A percentile compares a stretch with the other conserved stretches of the same genome.
Evolutionary conservation across 805 yeast genomes (phyloP).

Genomic region (Aciculoconidium aculeatum): DNA sequence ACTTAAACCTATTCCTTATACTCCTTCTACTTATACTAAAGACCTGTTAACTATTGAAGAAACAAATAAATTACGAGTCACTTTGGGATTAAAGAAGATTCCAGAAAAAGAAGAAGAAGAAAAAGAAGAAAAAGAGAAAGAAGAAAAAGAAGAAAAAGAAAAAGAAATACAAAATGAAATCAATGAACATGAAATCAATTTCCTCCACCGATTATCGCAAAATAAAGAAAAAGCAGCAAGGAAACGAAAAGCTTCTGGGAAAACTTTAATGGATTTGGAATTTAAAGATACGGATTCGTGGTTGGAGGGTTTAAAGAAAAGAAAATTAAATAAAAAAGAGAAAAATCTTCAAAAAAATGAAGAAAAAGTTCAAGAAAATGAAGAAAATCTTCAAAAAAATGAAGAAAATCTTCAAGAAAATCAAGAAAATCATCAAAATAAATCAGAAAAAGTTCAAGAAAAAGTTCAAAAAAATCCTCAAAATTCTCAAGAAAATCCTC

Average conservation of each 20-base stretch:
- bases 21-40: too few relatives aligned
- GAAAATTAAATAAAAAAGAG: constrained; percentile 5
- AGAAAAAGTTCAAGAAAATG: too few relatives aligned
- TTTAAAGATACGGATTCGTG: constrained; percentile 34
- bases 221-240: too few relatives aligned
- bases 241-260: constrained; percentile 17
- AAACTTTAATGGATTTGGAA: constrained; percentile 21
- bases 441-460: too few relatives aligned
- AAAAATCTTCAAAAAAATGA: constrained; percentile 2
- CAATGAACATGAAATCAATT: constrained; percentile 2
- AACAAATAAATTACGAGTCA: constrained; percentile 35
- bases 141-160: constrained; percentile 1
- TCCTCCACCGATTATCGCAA: constrained; percentile 1
- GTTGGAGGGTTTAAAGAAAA: constrained; percentile 28
- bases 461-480: too few relatives aligned
- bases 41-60: constrained; percentile 36
- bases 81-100: constrained; percentile 31
- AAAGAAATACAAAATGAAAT: too few relatives aligned
- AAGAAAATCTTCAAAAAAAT: too few relatives aligned
- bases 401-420: too few relatives aligned
- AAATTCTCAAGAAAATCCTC: too few relatives aligned
- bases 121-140: not conserved
- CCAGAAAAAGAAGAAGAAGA: not conserved
- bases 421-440: too few relatives aligned
- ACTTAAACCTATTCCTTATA: constrained; percentile 44